Evolutionary conservation across 495 filamentous ascomycete species (phyloP).

Genomic region (Tuber calosporum): DNA sequence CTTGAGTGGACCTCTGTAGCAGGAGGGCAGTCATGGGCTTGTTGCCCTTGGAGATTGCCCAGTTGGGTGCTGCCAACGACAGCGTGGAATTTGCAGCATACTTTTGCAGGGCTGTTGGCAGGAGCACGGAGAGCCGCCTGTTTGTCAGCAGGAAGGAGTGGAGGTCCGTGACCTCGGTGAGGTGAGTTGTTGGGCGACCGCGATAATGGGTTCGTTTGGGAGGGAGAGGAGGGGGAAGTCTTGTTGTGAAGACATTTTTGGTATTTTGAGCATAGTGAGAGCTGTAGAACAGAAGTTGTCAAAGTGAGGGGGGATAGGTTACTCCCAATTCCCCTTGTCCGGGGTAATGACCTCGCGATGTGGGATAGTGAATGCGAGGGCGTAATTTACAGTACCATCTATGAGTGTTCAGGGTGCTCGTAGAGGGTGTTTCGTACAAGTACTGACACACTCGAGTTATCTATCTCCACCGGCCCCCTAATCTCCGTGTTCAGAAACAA

Average conservation of each 20-base stretch:
- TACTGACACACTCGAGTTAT: too few relatives aligned
- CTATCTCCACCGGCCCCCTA: too few relatives aligned
- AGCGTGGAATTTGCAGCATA: background rate
- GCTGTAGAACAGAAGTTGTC: background rate
- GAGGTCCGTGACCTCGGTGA: background rate
- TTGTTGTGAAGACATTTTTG: background rate
- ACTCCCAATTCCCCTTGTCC: background rate
- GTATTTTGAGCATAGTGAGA: background rate
- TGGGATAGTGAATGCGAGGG: too few relatives aligned
- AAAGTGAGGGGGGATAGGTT: background rate
- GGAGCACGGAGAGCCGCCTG: background rate
- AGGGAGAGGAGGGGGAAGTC: background rate
- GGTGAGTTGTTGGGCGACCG: background rate
- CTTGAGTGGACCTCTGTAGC: background rate
- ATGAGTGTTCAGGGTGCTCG: too few relatives aligned
- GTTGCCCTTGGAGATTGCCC: background rate
- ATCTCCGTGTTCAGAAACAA: too few relatives aligned
- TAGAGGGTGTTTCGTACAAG: too few relatives aligned
- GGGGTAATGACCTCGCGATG: background rate
- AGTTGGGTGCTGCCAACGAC: background rate
- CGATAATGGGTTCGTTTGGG: background rate
- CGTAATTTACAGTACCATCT: too few relatives aligned
- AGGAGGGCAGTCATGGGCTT: background rate
- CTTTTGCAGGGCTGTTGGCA: background rate
- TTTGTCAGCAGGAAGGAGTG: background rate